phyloP scores from a whole-genome alignment of 192 early-diverging fungal species.

The Umbelopsis ramanniana region DNA sequence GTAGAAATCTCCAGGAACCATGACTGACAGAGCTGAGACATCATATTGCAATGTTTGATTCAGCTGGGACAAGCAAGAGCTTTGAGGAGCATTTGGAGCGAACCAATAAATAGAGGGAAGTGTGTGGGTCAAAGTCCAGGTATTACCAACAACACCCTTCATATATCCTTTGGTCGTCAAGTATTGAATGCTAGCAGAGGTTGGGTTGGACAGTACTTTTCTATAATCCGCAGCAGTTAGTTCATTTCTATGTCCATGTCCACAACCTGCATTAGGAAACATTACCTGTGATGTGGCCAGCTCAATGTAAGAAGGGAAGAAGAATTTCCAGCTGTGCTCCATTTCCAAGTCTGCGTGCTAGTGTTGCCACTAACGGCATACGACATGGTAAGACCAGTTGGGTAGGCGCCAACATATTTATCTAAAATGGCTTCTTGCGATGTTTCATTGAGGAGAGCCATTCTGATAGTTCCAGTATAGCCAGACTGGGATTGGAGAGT shows the following conservation, averaged over 20 bases:
- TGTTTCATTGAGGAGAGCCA: conserved; percentile 37
- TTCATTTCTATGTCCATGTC: background rate
- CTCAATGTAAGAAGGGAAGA: conserved; percentile 45
- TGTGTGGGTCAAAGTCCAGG: conserved; percentile 49
- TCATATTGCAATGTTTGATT: conserved; percentile 46
- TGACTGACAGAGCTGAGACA: conserved; percentile 18
- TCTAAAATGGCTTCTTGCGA: conserved; percentile 48
- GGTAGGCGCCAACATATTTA: conserved; percentile 47
- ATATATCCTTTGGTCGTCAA: conserved; percentile 54
- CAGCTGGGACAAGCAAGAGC: conserved; percentile 34
- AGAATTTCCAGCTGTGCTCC: conserved; percentile 45
- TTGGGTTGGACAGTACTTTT: background rate
- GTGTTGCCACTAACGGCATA: conserved; percentile 42
- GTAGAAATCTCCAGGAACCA: conserved; percentile 51
- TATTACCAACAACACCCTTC: conserved; percentile 48
- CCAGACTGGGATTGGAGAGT: conserved; percentile 19
- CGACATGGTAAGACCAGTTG: conserved; percentile 47
- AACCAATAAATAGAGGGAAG: conserved; percentile 40
- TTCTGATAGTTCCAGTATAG: conserved; percentile 48
- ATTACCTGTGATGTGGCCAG: conserved; percentile 55
- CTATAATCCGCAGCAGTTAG: background rate
- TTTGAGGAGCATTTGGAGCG: conserved; percentile 33
- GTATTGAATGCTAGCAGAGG: conserved; percentile 43
- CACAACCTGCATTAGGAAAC: background rate
- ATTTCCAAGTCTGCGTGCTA: conserved; percentile 29